Evolutionary conservation across 306 rosid species (phyloP), one percentile per base, ranked within the genome.

Genomic region (Acacia crassicarpa): DNA sequence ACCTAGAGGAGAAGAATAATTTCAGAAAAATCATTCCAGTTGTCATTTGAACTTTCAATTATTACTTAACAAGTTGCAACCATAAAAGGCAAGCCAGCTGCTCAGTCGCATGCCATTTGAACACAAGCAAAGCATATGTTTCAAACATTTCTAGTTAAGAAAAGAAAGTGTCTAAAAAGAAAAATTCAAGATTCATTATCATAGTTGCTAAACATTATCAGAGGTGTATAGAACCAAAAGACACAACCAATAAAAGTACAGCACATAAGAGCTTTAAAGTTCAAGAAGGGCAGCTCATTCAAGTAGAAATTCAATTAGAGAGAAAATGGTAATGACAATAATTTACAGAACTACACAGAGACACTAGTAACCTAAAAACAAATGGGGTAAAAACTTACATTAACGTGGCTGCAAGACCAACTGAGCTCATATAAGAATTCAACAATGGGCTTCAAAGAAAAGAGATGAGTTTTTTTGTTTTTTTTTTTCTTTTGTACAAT

Each of bases 1-100:
- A 84, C 89, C 99, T 96, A 85, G 62, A 65, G 74, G 83, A 76
- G 81, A 85, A 67, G 76, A 74, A 70, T 74, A 89, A 65, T 63
- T 77, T 84, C 82, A 74, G 76, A 78, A 61, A 38, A 68, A 49
- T 59, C 75, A 72, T 71, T 66, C 67, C 30, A 67, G 75, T 45
- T 54, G 20, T 78, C 74, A 32, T 79, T 77, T 62, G 58, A 59
- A 77, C 12, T 51, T 59, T 80, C 61, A 82, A 20, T 45, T 73
- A 33, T 22, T 68, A 80, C 40, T 38, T 15, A 83, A n/a, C 49
- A 48, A 80, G 59, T 49, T 77, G 65, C 40, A 58, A 80, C 65
- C 30, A 80, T 20, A 68, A 35, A 68, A 78, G 79, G 80, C 48
- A 69, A 66, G 59, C 27, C 48, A 77, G 17, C 67, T 61, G 19